phyloP scores from a whole-genome alignment of 306 rosid species.

The Prinsepia uniflora region DNA sequence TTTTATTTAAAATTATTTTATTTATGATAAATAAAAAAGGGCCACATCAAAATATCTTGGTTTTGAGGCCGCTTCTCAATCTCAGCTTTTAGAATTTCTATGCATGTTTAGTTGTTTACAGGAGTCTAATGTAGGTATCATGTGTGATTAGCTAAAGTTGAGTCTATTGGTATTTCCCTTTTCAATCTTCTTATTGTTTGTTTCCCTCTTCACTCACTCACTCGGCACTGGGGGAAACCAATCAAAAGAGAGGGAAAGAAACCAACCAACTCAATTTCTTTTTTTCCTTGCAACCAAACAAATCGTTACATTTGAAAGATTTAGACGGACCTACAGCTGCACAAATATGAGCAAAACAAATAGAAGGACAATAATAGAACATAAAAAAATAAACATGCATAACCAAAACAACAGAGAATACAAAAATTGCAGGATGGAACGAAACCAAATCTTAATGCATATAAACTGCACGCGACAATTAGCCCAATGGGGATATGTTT shows the following conservation, averaged over 20 bases:
- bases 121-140: no score
- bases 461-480: not conserved
- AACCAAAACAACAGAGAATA: constrained; percentile 9
- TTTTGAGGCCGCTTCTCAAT: no score
- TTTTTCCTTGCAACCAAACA: not conserved
- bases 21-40: no score
- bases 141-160: no score
- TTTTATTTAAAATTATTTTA: no score
- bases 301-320: constrained; percentile 1
- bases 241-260: not conserved
- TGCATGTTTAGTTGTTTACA: not conserved
- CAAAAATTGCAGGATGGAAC: constrained; percentile 5
- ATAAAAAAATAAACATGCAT: not conserved
- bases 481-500: not conserved
- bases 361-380: not conserved
- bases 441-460: not conserved
- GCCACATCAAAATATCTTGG: not conserved
- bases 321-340: not conserved
- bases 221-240: not conserved
- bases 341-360: constrained; percentile 7
- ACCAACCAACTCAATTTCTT: not conserved
- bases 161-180: no score
- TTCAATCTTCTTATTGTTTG: no score
- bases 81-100: not conserved
- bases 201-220: no score